Conservation (phyloP, 1,284 basidiomycete species). For the Trichosporon faecale region DNA sequence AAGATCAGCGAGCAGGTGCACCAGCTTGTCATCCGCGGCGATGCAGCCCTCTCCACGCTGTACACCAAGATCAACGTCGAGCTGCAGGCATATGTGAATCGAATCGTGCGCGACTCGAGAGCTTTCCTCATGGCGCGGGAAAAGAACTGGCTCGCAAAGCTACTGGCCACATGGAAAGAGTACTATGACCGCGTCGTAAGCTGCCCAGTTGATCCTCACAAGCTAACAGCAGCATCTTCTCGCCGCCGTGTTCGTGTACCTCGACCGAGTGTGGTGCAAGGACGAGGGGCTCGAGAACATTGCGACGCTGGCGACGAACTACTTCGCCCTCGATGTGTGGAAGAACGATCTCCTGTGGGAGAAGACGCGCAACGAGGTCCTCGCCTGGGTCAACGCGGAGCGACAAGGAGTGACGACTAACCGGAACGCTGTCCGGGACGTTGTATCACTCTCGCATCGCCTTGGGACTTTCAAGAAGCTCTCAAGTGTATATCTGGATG, state of each 20-base stretch:
- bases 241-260: conserved; percentile 45
- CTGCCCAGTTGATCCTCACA: background rate
- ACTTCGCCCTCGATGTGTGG: conserved; percentile 60
- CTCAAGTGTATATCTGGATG: conserved; percentile 30
- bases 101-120: conserved; percentile 32
- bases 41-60: conserved; percentile 19
- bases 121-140: conserved; percentile 35
- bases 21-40: conserved; percentile 28
- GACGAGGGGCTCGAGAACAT: conserved; percentile 30
- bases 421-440: background rate
- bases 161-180: conserved; percentile 32
- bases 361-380: conserved; percentile 57
- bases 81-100: conserved; percentile 24
- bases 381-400: conserved; percentile 61
- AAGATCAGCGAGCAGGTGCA: conserved; percentile 32
- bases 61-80: conserved; percentile 31
- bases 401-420: conserved; percentile 39
- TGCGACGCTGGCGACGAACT: conserved; percentile 52
- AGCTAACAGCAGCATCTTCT: conserved; percentile 33
- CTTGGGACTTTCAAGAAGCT: conserved; percentile 30
- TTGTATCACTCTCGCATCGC: conserved; percentile 26
- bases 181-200: conserved; percentile 36
- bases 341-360: conserved; percentile 55
- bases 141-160: conserved; percentile 30
- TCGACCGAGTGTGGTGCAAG: conserved; percentile 45